Conservation (phyloP, 441 rosid genomes). For the Adansonia madagascariensis region DNA sequence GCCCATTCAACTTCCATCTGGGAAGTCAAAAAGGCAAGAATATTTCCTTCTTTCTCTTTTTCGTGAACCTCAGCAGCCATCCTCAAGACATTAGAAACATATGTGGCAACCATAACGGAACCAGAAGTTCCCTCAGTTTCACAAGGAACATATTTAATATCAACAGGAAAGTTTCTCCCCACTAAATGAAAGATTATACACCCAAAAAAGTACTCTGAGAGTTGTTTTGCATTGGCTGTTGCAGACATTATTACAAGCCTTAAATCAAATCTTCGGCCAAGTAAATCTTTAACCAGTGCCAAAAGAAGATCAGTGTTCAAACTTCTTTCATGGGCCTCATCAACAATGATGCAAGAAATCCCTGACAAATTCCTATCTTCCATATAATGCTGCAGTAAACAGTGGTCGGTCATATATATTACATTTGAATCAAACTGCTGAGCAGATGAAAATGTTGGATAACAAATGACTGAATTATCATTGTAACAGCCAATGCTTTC, state of each 20-base stretch:
- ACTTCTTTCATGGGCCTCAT: slow-evolving; percentile 98
- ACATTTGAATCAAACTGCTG: slow-evolving; percentile 65
- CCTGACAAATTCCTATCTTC: slow-evolving; percentile 68
- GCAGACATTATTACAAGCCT: slow-evolving; percentile 95
- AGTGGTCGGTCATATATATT: slow-evolving; percentile 81
- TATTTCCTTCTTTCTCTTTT: slow-evolving; percentile 69
- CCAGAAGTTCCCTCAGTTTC: slow-evolving; percentile 41
- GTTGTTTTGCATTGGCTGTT: slow-evolving; percentile 78
- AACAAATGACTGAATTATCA: slow-evolving; percentile 51
- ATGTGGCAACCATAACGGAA: slow-evolving; percentile 53
- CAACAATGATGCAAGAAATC: slow-evolving; percentile 79
- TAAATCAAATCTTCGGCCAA: slow-evolving; percentile 56
- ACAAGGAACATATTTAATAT: slow-evolving; percentile 65
- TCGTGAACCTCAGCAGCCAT: slow-evolving; percentile 61
- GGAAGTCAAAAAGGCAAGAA: slow-evolving; percentile 91
- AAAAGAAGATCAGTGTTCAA: slow-evolving; percentile 88
- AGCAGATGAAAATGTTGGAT: slow-evolving; percentile 60
- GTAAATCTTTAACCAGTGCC: slow-evolving; percentile 74
- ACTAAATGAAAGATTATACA: slow-evolving; percentile 57
- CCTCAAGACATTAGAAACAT: slow-evolving; percentile 65
- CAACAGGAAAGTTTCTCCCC: slow-evolving; percentile 86
- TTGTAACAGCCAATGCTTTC: slow-evolving; percentile 75
- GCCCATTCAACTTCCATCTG: slow-evolving; percentile 96
- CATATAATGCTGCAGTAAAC: slow-evolving; percentile 76
- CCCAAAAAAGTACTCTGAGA: slow-evolving; percentile 73